Evolutionary conservation across 2,329 filamentous ascomycete genomes (phyloP), one percentile per base, ranked within the genome.

Genomic region (Epichloe typhina): DNA sequence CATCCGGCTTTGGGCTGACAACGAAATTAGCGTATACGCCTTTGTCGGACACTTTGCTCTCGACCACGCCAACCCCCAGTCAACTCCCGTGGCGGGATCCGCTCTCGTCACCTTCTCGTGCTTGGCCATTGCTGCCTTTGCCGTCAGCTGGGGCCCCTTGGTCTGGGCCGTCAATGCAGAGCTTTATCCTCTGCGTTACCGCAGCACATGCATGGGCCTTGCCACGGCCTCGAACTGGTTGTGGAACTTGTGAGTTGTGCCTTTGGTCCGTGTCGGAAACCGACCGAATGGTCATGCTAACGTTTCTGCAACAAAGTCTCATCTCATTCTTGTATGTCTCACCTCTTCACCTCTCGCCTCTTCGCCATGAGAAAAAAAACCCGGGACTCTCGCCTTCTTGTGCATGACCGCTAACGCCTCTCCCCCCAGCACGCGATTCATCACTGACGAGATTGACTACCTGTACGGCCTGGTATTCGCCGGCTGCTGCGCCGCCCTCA

Each of bases 401-500:
- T n/a, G 11, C 37, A 15, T 13, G 12, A 38, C 17, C 38, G 15
- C 62, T 67, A 57, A 66, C 51, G 17, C 6, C n/a, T 4, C 7
- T 8, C n/a, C 5, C 23, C 8, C 11, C 21, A 66, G 63, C 69
- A 87, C 84, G 3, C 82, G 83, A 5, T 88, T 86, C 69, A 87
- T 88, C 60, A 82, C 77, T n/a, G 73, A 76, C 33, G 70, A 75
- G 17, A 87, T 88, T 57, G 75, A 82, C 62, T 87, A 83, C 67
- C 72, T 74, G 4, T 86, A 85, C 62, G 84, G 84, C 35, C 79
- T 86, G 52, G 77, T 88, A 39, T 87, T 87, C 62, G 83, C 82
- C 0, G 80, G 75, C 4, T 86, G 82, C 64, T 82, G 81, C 61
- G 76, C 79, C 52, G 73, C 74, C 9, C 79, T 81, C 19, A 73